Conservation (phyloP, 2,329 filamentous ascomycete species). For the Penicillium sp. region DNA sequence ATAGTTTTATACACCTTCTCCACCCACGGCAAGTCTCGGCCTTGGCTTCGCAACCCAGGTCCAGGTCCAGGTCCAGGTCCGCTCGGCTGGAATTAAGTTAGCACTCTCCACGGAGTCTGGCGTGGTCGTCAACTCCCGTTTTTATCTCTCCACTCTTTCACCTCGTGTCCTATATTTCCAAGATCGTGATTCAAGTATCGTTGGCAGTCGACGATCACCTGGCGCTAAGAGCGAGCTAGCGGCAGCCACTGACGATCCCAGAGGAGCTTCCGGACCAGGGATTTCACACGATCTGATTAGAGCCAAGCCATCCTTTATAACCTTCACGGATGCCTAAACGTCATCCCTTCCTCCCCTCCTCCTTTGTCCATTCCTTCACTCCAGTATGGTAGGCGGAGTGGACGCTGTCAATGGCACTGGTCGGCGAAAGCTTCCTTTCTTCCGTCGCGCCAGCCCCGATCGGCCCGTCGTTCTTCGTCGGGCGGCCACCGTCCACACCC, state of each 20-base stretch:
- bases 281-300: neutral
- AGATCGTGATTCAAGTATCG: too few species aligned
- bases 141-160: neutral
- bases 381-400: slow-evolving; percentile 16
- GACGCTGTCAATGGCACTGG: slow-evolving; percentile 23
- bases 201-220: neutral
- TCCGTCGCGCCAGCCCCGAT: slow-evolving; percentile 22
- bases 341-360: slow-evolving; percentile 4
- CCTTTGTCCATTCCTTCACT: neutral
- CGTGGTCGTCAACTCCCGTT: neutral
- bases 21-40: neutral
- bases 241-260: slow-evolving; percentile 26
- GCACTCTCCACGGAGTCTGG: neutral
- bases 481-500: slow-evolving; percentile 47
- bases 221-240: slow-evolving; percentile 10
- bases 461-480: slow-evolving; percentile 31
- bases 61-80: too few species aligned
- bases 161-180: too few species aligned
- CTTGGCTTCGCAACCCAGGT: neutral
- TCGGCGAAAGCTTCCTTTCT: slow-evolving; percentile 24
- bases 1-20: neutral
- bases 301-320: neutral
- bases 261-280: slow-evolving; percentile 1
- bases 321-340: slow-evolving; percentile 8
- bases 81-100: too few species aligned